Evolutionary conservation across 2,329 filamentous ascomycete genomes (phyloP).

Genomic region (Neoscytalidium dimidiatum): DNA sequence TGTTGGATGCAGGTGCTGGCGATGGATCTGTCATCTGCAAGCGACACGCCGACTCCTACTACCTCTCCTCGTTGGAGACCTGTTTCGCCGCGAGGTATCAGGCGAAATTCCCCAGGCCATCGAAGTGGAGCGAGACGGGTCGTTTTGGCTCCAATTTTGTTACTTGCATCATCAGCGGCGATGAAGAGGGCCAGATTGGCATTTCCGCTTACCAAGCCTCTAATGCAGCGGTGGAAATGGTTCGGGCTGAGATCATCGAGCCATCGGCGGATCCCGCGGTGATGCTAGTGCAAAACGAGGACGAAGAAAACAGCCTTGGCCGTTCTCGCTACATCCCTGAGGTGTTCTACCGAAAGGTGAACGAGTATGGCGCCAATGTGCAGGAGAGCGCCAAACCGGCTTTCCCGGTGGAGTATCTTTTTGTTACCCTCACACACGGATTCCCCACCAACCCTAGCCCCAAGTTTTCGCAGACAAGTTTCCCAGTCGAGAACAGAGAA

Average conservation of each 20-base stretch:
- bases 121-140: constrained; percentile 96
- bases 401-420: constrained; percentile 94
- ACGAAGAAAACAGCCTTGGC: constrained; percentile 72
- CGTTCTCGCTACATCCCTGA: constrained; percentile 90
- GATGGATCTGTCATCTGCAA: constrained; percentile 92
- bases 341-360: constrained; percentile 93
- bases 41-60: constrained; percentile 93
- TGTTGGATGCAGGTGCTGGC: constrained; percentile 76
- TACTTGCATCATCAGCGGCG: constrained; percentile 92
- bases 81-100: constrained; percentile 86
- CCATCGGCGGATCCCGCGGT: constrained; percentile 88
- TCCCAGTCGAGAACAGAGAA: constrained; percentile 91
- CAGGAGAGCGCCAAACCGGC: constrained; percentile 96
- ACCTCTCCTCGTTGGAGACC: constrained; percentile 87
- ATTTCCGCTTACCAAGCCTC: constrained; percentile 94
- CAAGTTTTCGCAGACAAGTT: constrained; percentile 70
- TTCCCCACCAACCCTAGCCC: constrained; percentile 83
- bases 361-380: constrained; percentile 94
- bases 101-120: constrained; percentile 82
- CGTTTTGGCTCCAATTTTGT: constrained; percentile 95
- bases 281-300: constrained; percentile 93
- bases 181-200: constrained; percentile 82
- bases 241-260: constrained; percentile 89
- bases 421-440: constrained; percentile 93
- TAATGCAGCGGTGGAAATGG: constrained; percentile 96